These are phyloP conservation scores for Populus alba DNA, from an alignment of 345 rosid genomes.

Conservation along the genomic window DNA sequence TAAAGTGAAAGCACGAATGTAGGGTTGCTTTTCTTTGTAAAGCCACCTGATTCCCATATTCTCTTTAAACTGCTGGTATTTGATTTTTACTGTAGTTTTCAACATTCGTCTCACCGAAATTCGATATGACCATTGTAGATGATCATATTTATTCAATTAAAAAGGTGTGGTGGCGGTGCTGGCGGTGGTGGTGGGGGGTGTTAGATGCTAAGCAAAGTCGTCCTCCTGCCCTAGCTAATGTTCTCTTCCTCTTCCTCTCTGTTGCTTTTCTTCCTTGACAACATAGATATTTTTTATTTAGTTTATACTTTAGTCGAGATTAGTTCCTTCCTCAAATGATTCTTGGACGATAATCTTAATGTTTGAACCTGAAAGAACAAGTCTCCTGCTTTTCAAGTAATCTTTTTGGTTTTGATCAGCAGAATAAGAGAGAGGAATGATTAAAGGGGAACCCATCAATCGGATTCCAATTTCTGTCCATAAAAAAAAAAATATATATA, in stretches of 20 bases:
- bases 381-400: background rate
- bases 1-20: conserved; percentile 1
- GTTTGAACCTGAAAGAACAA: too few relatives aligned
- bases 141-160: conserved; percentile 21
- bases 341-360: too few relatives aligned
- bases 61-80: conserved; percentile 3
- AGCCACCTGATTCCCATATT: conserved; percentile 25
- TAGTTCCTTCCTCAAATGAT: too few relatives aligned
- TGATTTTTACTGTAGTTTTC: conserved; percentile 32
- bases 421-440: conserved; percentile 34
- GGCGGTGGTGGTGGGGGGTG: background rate
- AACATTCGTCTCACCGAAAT: conserved; percentile 51
- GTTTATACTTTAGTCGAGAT: too few relatives aligned
- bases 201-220: conserved; percentile 22
- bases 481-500: conserved; percentile 14
- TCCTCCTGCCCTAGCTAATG: background rate
- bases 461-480: conserved; percentile 45
- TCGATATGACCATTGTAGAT: conserved; percentile 33
- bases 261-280: too few relatives aligned
- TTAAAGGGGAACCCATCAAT: conserved; percentile 39
- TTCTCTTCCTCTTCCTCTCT: background rate
- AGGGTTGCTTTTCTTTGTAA: conserved; percentile 25
- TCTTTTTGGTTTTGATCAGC: background rate
- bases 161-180: background rate
- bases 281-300: too few relatives aligned